phyloP scores from a whole-genome alignment of 768 basidiomycete genomes.

The Suillus sp. region DNA sequence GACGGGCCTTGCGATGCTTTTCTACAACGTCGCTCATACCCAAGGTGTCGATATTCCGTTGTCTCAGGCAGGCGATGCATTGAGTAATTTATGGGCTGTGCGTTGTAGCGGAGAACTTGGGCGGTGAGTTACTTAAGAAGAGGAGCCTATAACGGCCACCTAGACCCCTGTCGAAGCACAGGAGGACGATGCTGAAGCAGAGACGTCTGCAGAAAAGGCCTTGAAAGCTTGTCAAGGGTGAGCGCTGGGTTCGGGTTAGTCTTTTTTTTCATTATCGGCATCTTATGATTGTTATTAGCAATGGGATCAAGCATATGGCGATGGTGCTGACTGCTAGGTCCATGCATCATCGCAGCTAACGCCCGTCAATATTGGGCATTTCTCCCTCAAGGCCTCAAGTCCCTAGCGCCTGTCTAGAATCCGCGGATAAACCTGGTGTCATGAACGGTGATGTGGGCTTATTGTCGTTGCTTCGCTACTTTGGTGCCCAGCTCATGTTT shows the following conservation, averaged over 20 bases:
- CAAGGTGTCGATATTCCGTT: slow-evolving; percentile 76
- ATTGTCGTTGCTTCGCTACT: too few species aligned
- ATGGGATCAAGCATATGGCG: slow-evolving; percentile 32
- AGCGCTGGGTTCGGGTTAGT: slow-evolving; percentile 53
- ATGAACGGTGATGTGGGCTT: too few species aligned
- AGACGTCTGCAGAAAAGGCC: slow-evolving; percentile 51
- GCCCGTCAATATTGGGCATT: too few species aligned
- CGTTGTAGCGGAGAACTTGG: slow-evolving; percentile 78
- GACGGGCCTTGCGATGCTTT: slow-evolving; percentile 79
- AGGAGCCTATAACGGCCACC: slow-evolving; percentile 33
- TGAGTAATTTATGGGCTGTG: slow-evolving; percentile 77
- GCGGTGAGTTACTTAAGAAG: slow-evolving; percentile 52
- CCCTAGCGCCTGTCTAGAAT: too few species aligned
- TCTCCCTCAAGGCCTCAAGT: too few species aligned
- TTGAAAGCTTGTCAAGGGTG: slow-evolving; percentile 75
- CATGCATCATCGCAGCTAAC: slow-evolving; percentile 25
- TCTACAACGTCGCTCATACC: slow-evolving; percentile 84
- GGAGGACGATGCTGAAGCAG: not conserved
- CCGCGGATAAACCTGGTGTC: too few species aligned
- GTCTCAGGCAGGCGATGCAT: slow-evolving; percentile 71
- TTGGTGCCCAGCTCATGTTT: too few species aligned
- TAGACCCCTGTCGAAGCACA: slow-evolving; percentile 18
- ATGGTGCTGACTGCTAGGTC: not conserved
- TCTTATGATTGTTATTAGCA: slow-evolving; percentile 19
- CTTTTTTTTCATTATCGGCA: not conserved